Evolutionary conservation across 192 early-diverging fungal genomes (phyloP), one percentile per base, ranked within the genome.

Genomic region (Backusella luteola): DNA sequence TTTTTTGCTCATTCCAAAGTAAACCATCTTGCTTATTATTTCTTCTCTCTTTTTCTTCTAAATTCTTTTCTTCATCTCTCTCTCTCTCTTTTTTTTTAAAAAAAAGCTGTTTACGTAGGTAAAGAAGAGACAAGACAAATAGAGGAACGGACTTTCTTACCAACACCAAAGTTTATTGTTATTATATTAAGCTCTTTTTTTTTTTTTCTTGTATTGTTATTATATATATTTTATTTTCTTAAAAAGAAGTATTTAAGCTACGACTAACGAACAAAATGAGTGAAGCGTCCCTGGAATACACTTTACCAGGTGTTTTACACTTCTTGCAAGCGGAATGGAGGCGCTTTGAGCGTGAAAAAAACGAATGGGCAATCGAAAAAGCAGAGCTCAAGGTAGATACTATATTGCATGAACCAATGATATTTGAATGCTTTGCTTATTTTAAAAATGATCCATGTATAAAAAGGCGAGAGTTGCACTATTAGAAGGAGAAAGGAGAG

Each of bases 261-360:
- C 56, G 26, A 63, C 56, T 63, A 39, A 63, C 56, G 23, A 63
- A 63, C 7, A 67, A 21, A 34, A 76, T 76, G 75, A 53, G 67
- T 29, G 75, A 76, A 42, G 1, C 75, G 41, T 34, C 73, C 9
- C 32, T 59, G 23, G 87, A 86, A 71, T 93, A 93, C 68, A 86
- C 84, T 19, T 85, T 93, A 66, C 91, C 91, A 19, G 91, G 89
- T 38, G 93, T 96, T 52, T 80, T 96, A 3, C 93, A 94, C 76
- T 96, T 87, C 73, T 84, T 96, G 7, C 94, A 96, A 76, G 80
- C 86, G 14, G 93, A 96, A 87, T 94, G 94, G 93, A 80, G 95
- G 46, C 83, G 88, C 23, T 94, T 89, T 76, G 95, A 96, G 76
- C 85, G 92, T 66, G 95, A 96, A 73, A 84, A 92, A 19, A 95